Base-by-base conservation (phyloP, 768 basidiomycete species). In the Cytidiella melzeri region DNA sequence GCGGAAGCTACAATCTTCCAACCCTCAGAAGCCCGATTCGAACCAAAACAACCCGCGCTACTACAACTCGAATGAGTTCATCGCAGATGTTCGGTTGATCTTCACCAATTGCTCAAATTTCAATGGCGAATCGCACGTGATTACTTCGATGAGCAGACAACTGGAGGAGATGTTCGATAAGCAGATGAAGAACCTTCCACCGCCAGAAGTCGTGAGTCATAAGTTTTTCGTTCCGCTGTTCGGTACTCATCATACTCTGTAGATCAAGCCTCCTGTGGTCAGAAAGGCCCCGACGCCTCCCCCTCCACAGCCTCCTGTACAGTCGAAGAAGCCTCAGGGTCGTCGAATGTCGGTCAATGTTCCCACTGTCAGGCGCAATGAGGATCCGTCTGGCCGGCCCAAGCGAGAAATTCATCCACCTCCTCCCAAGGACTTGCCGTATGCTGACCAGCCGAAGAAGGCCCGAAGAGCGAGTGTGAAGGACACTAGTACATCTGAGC, bases 361-460 rank as follows among this genome's bases (percentile, higher is more conserved):
- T 2, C 91, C 92, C 37, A 80, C 81, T 50, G 88, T 92, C 57
- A 80, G 92, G 48, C 87, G 92, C 41, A 85, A 83, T 21, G 89
- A 91, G 4, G 65, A 65, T 12, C 74, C 76, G 24, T 72, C 74
- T 21, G 77, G 79, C 20, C 83, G 96, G n/a, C 95, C 95, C 1
- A 98, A 97, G 70, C 89, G 96, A 47, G 96, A 99, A 66, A 94
- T 97, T 24, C 95, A 97, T 62, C 91, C 95, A 3, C 95, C 94
- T 10, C 87, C 92, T 19, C 83, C 92, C 0, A 94, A 92, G 67
- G 95, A 97, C 59, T 67, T 93, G 9, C 79, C 85, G 0, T 96
- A 95, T 63, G 79, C 80, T 11, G 89, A 91, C 62, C 74, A 62
- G 2, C 83, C 87, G 25, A 85, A 83, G 70, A 84, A 84, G 64